Base-by-base conservation (phyloP, 805 yeast species). In the Brettanomyces bruxellensis region DNA sequence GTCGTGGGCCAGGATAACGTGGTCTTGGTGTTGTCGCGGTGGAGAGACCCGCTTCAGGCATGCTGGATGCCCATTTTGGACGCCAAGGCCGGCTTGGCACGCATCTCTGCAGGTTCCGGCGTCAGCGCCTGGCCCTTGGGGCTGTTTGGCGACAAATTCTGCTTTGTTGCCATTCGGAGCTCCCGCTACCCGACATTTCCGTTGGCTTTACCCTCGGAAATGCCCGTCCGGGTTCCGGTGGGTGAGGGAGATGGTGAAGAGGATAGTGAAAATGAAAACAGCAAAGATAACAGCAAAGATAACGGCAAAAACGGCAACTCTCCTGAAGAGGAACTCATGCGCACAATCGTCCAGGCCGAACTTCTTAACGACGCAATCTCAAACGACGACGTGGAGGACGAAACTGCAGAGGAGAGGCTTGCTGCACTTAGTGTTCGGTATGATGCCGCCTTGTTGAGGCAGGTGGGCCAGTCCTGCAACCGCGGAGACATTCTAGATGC, bases 101-200 rank as follows among this genome's bases (percentile, higher is more conserved):
- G 68, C 64, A 75, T 63, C 50, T 73, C 79, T 38, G 72, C 72
- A 23, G 82, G 82, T 55, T 73, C 73, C 44, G 75, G 76, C 49
- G 78, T 87, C 63, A 73, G 73, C 45, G 81, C 83, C 53, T 89
- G 97, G 97, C 97, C 97, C 23, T 68, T 91, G 45, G 95, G 96
- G 3, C 65, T 86, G 35, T 75, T 78, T 48, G 74, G 73, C 44
- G 89, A 85, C 49, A 77, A 79, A 49, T 75, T 89, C 55, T 79
- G 76, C 52, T 86, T 95, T 62, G 73, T 88, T 45, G 73, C 87
- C 22, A 75, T 87, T 50, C 84, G 86, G 63, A 90, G 89, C 23
- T 69, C 70, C 4, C 68, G 69, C 32, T 83, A 83, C 64, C 97
- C 97, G 1, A 76, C 79, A 3, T 80, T 87, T 57, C 98, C 98